phyloP scores from a whole-genome alignment of 768 basidiomycete species.

The Pholiota molesta region DNA sequence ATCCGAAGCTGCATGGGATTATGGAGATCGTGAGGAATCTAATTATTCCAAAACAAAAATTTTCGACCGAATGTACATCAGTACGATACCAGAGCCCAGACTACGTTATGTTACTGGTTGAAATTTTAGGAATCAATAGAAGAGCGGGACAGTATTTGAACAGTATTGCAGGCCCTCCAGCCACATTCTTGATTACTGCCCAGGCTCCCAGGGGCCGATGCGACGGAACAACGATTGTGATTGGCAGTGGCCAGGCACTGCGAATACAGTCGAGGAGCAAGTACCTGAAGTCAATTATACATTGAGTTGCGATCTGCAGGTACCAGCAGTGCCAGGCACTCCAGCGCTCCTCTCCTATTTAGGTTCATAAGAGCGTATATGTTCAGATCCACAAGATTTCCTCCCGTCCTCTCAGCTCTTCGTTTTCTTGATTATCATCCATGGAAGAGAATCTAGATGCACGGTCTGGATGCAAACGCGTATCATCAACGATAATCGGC shows the following conservation, averaged over 20 bases:
- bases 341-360: neutral
- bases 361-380: neutral
- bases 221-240: conserved; percentile 6
- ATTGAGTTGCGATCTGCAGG: neutral
- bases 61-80: neutral
- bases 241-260: conserved; percentile 9
- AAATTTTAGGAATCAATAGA: too few species aligned
- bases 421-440: too few species aligned
- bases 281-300: conserved; percentile 4
- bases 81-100: too few species aligned
- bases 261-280: neutral
- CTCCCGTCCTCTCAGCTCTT: neutral
- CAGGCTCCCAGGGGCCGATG: conserved; percentile 1
- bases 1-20: neutral
- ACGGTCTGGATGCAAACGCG: neutral
- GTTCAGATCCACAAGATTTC: neutral
- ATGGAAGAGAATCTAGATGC: too few species aligned
- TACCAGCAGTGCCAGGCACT: neutral
- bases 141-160: too few species aligned
- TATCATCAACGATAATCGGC: neutral
- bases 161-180: too few species aligned
- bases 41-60: neutral
- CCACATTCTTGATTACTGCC: neutral
- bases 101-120: too few species aligned
- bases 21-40: neutral